phyloP scores from a whole-genome alignment of 768 basidiomycete genomes.

The Grammothele lineata region DNA sequence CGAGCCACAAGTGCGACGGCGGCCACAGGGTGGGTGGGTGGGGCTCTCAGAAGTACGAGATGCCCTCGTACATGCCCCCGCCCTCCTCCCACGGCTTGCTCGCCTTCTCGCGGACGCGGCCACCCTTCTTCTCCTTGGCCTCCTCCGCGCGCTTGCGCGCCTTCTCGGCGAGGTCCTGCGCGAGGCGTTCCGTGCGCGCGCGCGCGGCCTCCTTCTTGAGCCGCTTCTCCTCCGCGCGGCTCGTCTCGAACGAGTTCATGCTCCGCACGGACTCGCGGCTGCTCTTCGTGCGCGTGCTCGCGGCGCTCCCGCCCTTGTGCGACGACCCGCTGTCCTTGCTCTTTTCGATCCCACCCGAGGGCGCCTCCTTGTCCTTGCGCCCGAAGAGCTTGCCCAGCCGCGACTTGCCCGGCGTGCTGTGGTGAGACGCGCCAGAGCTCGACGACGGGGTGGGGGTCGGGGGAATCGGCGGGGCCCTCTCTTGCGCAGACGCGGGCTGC shows the following conservation, averaged over 20 bases:
- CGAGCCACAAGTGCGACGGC: background rate
- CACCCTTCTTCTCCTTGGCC: conserved; percentile 14
- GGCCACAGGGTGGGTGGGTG: background rate
- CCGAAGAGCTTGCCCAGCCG: conserved; percentile 6
- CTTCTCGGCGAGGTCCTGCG: conserved; percentile 40
- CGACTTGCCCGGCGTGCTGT: background rate
- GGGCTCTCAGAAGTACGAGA: conserved; percentile 12
- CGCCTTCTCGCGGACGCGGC: conserved; percentile 6
- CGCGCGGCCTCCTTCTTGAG: conserved; percentile 39
- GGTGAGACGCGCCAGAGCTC: background rate
- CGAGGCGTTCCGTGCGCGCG: conserved; percentile 38
- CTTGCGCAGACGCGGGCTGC: too few species aligned
- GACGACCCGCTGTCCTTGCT: conserved; percentile 1
- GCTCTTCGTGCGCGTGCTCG: background rate
- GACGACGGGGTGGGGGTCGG: conserved; percentile 8
- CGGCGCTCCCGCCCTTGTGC: background rate
- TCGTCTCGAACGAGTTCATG: conserved; percentile 10
- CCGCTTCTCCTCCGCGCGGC: conserved; percentile 36
- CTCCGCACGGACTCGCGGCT: too few species aligned
- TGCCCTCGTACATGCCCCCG: conserved; percentile 14
- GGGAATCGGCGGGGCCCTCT: conserved; percentile 3
- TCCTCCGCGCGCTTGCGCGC: conserved; percentile 26
- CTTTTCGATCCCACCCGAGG: background rate
- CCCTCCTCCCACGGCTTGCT: conserved; percentile 11
- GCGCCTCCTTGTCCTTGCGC: background rate